Percentiles rank a stretch among this genome's conserved stretches.
These are phyloP conservation scores for Ambrosia artemisiifolia DNA, from an alignment of 129 eudicot species.

Conservation along the genomic window DNA sequence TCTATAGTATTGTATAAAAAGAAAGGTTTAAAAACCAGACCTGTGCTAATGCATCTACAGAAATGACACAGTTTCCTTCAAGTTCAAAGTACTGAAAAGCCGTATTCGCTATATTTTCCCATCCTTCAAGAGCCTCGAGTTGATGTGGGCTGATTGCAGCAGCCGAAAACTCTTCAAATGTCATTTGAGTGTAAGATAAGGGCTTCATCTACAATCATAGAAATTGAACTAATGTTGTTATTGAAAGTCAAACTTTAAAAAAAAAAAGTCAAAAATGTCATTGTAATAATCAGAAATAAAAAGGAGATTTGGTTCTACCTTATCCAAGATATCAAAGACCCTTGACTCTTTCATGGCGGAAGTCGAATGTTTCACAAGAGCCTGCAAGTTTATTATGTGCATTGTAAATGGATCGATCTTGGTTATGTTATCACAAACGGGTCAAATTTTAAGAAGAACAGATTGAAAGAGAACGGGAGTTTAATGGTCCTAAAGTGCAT, in stretches of 20 bases:
- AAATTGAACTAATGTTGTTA: not conserved
- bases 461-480: not conserved
- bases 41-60: conserved; percentile 79
- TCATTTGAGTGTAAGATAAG: conserved; percentile 58
- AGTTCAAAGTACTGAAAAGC: conserved; percentile 76
- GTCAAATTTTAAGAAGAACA: not conserved
- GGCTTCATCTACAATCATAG: conserved; percentile 69
- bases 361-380: conserved; percentile 72
- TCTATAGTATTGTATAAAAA: not conserved
- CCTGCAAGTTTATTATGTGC: conserved; percentile 41
- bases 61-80: conserved; percentile 70
- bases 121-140: conserved; percentile 84
- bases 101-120: conserved; percentile 66
- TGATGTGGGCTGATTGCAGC: conserved; percentile 84
- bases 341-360: conserved; percentile 87
- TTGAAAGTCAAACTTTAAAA: not conserved
- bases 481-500: not conserved
- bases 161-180: conserved; percentile 87
- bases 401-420: not conserved
- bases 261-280: not conserved
- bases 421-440: conserved; percentile 2
- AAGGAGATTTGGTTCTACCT: conserved; percentile 46
- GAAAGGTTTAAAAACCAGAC: conserved; percentile 28
- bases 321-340: conserved; percentile 65
- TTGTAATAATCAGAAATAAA: not conserved